Evolutionary conservation across 2,329 filamentous ascomycete species (phyloP).

Genomic region (Colletotrichum zoysiae): DNA sequence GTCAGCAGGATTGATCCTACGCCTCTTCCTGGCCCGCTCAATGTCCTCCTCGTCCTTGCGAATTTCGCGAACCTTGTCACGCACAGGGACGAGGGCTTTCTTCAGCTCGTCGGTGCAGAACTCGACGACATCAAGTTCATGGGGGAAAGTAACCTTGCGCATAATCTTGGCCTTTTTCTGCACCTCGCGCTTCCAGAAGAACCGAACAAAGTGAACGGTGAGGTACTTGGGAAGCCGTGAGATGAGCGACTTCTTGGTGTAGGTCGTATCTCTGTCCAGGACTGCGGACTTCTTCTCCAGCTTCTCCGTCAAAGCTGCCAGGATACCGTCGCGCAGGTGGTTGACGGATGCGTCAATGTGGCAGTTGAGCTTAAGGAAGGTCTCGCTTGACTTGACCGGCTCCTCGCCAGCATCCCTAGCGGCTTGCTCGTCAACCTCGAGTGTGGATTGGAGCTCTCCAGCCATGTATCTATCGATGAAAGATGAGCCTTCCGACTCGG

Average conservation of each 20-base stretch:
- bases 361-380: constrained; percentile 94
- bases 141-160: constrained; percentile 97
- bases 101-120: constrained; percentile 94
- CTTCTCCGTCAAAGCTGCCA: constrained; percentile 85
- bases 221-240: constrained; percentile 93
- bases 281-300: constrained; percentile 89
- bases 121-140: constrained; percentile 92
- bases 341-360: constrained; percentile 91
- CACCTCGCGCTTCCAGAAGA: constrained; percentile 96
- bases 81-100: constrained; percentile 86
- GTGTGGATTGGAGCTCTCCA: constrained; percentile 81
- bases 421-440: constrained; percentile 85
- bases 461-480: constrained; percentile 94
- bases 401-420: constrained; percentile 82
- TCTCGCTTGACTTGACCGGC: constrained; percentile 74
- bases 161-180: constrained; percentile 99
- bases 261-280: constrained; percentile 82
- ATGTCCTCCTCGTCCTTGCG: constrained; percentile 95
- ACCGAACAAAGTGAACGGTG: constrained; percentile 96
- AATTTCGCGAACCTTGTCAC: constrained; percentile 95
- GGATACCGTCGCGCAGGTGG: constrained; percentile 89
- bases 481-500: constrained; percentile 66
- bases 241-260: constrained; percentile 93
- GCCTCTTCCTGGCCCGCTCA: constrained; percentile 90
- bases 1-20: constrained; percentile 74